Base-by-base conservation (phyloP, 805 yeast species). In the Cyberlindnera saturnus region DNA sequence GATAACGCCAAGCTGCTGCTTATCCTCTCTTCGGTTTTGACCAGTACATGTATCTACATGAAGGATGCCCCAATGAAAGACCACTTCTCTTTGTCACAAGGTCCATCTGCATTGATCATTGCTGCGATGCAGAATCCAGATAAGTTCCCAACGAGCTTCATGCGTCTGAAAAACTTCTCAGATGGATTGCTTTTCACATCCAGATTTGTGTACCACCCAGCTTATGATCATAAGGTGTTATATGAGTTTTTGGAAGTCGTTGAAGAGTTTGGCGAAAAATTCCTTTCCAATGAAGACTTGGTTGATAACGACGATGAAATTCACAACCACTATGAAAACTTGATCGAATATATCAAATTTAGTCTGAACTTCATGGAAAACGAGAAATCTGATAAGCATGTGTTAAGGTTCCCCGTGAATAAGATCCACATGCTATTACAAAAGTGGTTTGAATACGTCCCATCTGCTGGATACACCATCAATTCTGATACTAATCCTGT, bases 151-250 rank as follows among this genome's bases (percentile, higher is more conserved):
- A 42, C 33, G 8, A 39, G 53, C 0, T 38, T 48, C 6, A 19
- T 36, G 1, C 8, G 30, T 1, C n/a, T 57, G 32, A 41, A 52
- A 29, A 36, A 33, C 6, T 42, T 36, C 38, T 54, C 57, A 4
- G 56, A 55, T 44, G 52, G 54, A 2, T 39, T 48, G 14, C 10
- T 48, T 14, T 52, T 47, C 38, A 52, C 55, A 1, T 42, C 50
- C 0, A 49, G 46, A 29, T 44, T 39, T 6, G 43, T 55, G 3
- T 50, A 54, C 44, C 37, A 46, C 16, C 61, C 62, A 15, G 45
- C 41, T 3, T 57, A 57, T 40, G 35, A 49, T 20, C 42, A 51
- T 8, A 34, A 41, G 10, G 40, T 51, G 4, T 31, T 57, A 3
- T 34, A 40, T 23, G 62, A 56, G 40, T 47, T 52, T 30, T 23